Percentiles rank a stretch among this genome's conserved stretches.
These are phyloP conservation scores for Trichoderma citrinoviride DNA, from an alignment of 2,329 filamentous ascomycete species.

Conservation along the genomic window DNA sequence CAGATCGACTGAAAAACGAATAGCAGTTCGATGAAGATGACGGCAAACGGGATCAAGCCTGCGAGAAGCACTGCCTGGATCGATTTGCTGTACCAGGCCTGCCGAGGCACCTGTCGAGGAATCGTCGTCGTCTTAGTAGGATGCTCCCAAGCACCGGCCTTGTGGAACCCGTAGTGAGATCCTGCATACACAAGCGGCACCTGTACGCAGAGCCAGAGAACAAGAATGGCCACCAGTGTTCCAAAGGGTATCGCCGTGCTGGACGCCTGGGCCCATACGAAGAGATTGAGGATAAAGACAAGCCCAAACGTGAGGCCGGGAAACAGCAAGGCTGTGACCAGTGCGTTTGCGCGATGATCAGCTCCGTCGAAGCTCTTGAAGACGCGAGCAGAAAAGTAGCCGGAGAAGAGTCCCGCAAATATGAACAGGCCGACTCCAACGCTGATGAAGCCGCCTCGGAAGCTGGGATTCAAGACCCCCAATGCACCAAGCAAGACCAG, in stretches of 20 bases:
- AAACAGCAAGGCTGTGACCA: constrained; percentile 74
- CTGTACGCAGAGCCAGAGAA: constrained; percentile 82
- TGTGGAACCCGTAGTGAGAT: constrained; percentile 71
- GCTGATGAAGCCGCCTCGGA: constrained; percentile 85
- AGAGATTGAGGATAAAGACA: constrained; percentile 79
- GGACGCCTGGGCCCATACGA: constrained; percentile 86
- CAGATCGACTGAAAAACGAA: constrained; percentile 85
- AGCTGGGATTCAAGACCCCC: constrained; percentile 79
- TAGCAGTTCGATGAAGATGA: constrained; percentile 82
- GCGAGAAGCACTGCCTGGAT: constrained; percentile 65
- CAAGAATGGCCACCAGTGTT: constrained; percentile 68
- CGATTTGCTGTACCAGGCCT: constrained; percentile 71
- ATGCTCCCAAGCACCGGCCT: constrained; percentile 69
- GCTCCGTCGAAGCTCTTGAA: constrained; percentile 80
- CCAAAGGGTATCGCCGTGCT: constrained; percentile 83
- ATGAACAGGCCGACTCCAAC: constrained; percentile 81
- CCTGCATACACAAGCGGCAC: constrained; percentile 80
- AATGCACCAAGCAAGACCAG: constrained; percentile 70
- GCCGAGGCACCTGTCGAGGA: constrained; percentile 69
- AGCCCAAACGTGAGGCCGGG: constrained; percentile 73
- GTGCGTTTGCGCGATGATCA: constrained; percentile 71
- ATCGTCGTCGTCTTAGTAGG: constrained; percentile 74
- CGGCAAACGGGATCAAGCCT: constrained; percentile 78
- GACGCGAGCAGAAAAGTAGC: constrained; percentile 80
- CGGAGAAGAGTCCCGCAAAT: constrained; percentile 78